phyloP scores from a whole-genome alignment of 2,329 filamentous ascomycete species.

The Cercospora sp. region DNA sequence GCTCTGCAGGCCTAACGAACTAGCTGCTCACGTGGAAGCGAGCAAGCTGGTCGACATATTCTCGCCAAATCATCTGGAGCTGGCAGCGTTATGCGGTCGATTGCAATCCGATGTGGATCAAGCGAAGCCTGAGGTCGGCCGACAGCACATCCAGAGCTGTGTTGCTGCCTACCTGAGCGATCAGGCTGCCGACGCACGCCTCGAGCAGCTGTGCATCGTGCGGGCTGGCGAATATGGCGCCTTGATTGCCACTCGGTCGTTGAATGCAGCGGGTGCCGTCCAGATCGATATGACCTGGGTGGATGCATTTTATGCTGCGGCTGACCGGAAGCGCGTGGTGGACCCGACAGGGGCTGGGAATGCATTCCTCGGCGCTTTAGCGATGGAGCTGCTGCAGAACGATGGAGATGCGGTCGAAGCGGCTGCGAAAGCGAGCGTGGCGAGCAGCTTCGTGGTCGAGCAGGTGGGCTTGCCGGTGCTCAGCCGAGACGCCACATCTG shows the following conservation, averaged over 20 bases:
- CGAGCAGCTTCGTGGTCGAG: conserved; percentile 34
- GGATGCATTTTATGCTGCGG: conserved; percentile 25
- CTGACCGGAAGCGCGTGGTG: conserved; percentile 25
- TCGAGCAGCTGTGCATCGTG: conserved; percentile 27
- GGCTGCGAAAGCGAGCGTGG: conserved; percentile 32
- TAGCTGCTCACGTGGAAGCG: conserved; percentile 26
- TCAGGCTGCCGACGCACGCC: conserved; percentile 7
- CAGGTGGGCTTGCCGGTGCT: conserved; percentile 33
- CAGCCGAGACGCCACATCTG: conserved; percentile 23
- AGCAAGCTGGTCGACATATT: conserved; percentile 31
- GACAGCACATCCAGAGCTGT: conserved; percentile 25
- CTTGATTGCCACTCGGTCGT: conserved; percentile 22
- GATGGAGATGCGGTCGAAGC: conserved; percentile 25
- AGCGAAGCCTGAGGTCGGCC: conserved; percentile 17
- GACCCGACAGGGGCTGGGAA: conserved; percentile 37
- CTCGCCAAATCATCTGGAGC: conserved; percentile 37
- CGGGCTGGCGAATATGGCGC: conserved; percentile 32
- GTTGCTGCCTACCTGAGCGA: conserved; percentile 25
- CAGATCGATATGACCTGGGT: conserved; percentile 26
- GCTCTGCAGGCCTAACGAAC: conserved; percentile 28
- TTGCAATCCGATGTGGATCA: conserved; percentile 12
- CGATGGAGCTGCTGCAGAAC: conserved; percentile 30
- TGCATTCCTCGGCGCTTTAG: conserved; percentile 35
- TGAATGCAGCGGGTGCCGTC: neutral
- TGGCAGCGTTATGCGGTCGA: conserved; percentile 28